phyloP scores from a whole-genome alignment of 805 yeast species.

The Ogataea philodendri region DNA sequence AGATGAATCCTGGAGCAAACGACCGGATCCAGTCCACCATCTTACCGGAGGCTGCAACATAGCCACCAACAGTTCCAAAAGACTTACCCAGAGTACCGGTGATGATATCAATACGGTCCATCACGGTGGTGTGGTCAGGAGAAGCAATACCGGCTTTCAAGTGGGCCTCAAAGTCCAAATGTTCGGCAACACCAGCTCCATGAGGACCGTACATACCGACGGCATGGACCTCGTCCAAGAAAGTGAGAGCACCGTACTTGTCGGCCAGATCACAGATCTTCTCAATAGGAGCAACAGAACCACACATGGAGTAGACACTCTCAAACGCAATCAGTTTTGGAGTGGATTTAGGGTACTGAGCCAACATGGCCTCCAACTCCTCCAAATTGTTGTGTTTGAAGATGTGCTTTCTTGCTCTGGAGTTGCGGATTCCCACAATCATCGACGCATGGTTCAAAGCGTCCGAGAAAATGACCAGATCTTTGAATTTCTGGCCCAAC shows the following conservation, averaged over 20 bases:
- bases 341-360: slow-evolving; percentile 75
- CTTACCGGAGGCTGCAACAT: slow-evolving; percentile 82
- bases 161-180: slow-evolving; percentile 83
- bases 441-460: slow-evolving; percentile 95
- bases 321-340: slow-evolving; percentile 98
- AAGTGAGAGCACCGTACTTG: slow-evolving; percentile 95
- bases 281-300: slow-evolving; percentile 92
- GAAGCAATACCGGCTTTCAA: slow-evolving; percentile 61
- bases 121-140: slow-evolving; percentile 55
- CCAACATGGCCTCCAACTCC: slow-evolving; percentile 77
- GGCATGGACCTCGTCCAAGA: slow-evolving; percentile 97
- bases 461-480: slow-evolving; percentile 89
- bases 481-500: slow-evolving; percentile 86
- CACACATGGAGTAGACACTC: slow-evolving; percentile 97
- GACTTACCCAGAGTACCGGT: slow-evolving; percentile 98
- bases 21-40: slow-evolving; percentile 95
- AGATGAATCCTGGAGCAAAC: slow-evolving; percentile 95
- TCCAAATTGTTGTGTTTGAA: slow-evolving; percentile 87
- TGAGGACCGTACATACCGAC: slow-evolving; percentile 99
- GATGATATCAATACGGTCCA: slow-evolving; percentile 91
- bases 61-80: slow-evolving; percentile 96
- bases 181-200: slow-evolving; percentile 99
- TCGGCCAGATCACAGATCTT: slow-evolving; percentile 94
- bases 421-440: slow-evolving; percentile 93
- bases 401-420: slow-evolving; percentile 82